Evolutionary conservation across 129 eudicot genomes (phyloP).

Genomic region (Chrysanthemum lavandulifolium): DNA sequence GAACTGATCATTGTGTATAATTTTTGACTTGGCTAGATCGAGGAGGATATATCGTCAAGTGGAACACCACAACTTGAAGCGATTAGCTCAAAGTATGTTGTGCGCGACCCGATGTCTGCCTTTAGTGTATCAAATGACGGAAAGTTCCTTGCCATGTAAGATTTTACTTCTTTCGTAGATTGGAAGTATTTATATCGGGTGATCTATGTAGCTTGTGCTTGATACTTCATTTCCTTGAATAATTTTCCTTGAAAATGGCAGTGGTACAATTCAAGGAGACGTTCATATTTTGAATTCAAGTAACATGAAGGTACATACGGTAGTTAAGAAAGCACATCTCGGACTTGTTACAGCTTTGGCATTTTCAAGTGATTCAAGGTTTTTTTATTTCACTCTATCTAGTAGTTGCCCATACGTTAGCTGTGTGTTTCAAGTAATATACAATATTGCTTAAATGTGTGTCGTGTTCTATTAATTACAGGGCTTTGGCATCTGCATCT

Average conservation of each 20-base stretch:
- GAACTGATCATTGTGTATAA: constrained; percentile 4
- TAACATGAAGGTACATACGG: constrained; percentile 51
- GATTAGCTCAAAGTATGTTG: constrained; percentile 57
- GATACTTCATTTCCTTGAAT: not conserved
- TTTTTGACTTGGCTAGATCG: constrained; percentile 46
- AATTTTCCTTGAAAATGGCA: constrained; percentile 25
- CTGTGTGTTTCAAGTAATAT: not conserved
- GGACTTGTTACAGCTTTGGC: constrained; percentile 64
- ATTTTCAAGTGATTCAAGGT: constrained; percentile 84
- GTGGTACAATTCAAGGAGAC: constrained; percentile 82
- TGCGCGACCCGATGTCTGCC: constrained; percentile 66
- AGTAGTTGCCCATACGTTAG: not conserved
- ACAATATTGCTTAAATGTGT: not conserved
- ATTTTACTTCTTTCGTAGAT: constrained; percentile 6
- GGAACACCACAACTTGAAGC: constrained; percentile 68
- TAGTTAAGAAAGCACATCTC: constrained; percentile 71
- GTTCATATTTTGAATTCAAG: constrained; percentile 48
- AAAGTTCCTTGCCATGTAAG: constrained; percentile 75
- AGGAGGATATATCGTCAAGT: constrained; percentile 73
- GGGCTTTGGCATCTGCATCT: constrained; percentile 75
- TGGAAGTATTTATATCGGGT: not conserved
- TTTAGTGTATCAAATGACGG: constrained; percentile 73
- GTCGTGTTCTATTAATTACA: constrained; percentile 25
- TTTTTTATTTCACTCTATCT: not conserved
- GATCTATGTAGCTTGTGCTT: not conserved